Percentiles rank a stretch among this genome's conserved stretches.
phyloP scores from a whole-genome alignment of 805 yeast species.

The Starmerella etchellsii region DNA sequence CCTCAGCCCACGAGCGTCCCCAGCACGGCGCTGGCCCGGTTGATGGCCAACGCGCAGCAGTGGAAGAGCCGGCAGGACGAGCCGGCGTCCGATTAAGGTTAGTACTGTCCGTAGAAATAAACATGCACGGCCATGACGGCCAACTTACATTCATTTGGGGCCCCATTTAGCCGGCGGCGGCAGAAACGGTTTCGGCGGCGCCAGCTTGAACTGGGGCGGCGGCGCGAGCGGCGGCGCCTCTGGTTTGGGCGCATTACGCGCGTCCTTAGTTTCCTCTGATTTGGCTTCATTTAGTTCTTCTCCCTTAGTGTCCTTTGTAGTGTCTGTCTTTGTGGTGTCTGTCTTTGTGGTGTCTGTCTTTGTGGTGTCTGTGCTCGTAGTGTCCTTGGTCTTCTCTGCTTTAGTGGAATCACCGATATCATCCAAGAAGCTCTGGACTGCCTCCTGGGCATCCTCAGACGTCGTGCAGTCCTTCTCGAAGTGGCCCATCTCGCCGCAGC shows the following conservation, averaged over 20 bases:
- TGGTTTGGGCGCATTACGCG: neutral
- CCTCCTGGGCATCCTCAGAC: neutral
- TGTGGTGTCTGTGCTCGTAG: no score
- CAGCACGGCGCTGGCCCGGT: conserved; percentile 17
- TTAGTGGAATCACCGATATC: conserved; percentile 2
- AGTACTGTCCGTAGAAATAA: no score
- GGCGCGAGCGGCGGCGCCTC: neutral
- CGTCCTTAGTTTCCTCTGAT: neutral
- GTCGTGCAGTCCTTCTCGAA: conserved; percentile 71
- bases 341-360: no score
- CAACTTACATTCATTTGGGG: neutral
- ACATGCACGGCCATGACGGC: no score
- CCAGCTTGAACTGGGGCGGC: neutral
- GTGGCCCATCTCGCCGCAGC: conserved; percentile 78
- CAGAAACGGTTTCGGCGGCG: conserved; percentile 1
- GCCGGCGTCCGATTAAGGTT: no score
- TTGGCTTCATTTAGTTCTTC: neutral
- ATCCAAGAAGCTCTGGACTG: conserved; percentile 4
- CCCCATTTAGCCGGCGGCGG: conserved; percentile 3
- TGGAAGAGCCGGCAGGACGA: conserved; percentile 28
- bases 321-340: no score
- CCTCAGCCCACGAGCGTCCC: neutral
- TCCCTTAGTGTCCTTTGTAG: no score
- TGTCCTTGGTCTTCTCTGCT: no score
- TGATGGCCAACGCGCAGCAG: conserved; percentile 37